Evolutionary conservation across 257 asterid genomes (phyloP).

Genomic region (Nicotiana paniculata): DNA sequence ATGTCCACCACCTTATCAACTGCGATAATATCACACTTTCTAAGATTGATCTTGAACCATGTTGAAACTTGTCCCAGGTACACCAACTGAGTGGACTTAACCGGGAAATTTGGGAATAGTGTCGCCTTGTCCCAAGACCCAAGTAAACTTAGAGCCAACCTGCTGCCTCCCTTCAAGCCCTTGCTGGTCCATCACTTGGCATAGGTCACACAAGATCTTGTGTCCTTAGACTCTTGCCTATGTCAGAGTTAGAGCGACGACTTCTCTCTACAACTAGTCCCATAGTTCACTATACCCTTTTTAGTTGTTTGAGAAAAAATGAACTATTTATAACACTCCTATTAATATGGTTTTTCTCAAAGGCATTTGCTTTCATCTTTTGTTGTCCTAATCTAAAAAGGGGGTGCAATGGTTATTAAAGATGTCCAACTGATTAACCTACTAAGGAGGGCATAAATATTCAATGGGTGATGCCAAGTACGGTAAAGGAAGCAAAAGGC

Average conservation of each 20-base stretch:
- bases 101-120: too few species aligned
- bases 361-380: neutral
- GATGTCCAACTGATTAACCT: neutral
- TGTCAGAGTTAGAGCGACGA: neutral
- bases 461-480: too few species aligned
- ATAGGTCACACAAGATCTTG: neutral
- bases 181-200: neutral
- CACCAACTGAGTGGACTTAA: neutral
- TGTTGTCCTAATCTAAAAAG: neutral
- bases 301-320: neutral
- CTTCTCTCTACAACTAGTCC: neutral
- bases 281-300: neutral
- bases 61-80: neutral
- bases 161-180: neutral
- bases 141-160: neutral
- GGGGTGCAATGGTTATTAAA: neutral
- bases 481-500: too few species aligned
- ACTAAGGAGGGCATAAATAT: neutral
- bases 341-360: neutral
- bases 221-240: neutral
- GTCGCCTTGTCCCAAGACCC: too few species aligned
- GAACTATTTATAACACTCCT: neutral
- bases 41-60: neutral
- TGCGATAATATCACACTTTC: neutral
- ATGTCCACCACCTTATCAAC: neutral